phyloP scores from a whole-genome alignment of 2,329 filamentous ascomycete species.

The Fusarium nurragi region DNA sequence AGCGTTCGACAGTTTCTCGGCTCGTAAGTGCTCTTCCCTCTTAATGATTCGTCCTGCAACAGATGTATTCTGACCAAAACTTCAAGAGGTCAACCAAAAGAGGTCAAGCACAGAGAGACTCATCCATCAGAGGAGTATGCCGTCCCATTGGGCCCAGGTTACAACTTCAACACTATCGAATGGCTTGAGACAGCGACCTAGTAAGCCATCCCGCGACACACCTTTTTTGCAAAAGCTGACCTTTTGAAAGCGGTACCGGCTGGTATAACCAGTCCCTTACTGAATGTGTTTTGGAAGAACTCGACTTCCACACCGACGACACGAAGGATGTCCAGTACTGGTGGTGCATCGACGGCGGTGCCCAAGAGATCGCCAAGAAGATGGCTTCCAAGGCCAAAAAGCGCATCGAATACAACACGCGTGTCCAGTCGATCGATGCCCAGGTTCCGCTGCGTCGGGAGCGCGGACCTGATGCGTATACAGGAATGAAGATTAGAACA shows the following conservation, averaged over 20 bases:
- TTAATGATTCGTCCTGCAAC: too few species aligned
- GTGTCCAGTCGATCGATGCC: not conserved
- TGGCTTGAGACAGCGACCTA: conserved; percentile 12
- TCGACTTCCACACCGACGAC: conserved; percentile 3
- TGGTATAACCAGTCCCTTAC: conserved; percentile 20
- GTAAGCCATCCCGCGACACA: not conserved
- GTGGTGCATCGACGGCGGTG: conserved; percentile 10
- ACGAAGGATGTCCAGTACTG: not conserved
- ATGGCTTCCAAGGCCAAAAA: not conserved
- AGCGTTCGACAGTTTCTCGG: conserved; percentile 31
- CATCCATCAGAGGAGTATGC: too few species aligned
- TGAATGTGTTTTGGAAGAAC: conserved; percentile 6
- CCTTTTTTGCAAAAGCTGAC: accelerated
- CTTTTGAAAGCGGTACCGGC: not conserved
- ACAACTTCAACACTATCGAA: conserved; percentile 17
- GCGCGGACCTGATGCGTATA: too few species aligned
- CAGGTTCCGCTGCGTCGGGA: too few species aligned
- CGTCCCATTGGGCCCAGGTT: too few species aligned
- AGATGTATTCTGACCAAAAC: too few species aligned
- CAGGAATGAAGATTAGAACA: too few species aligned
- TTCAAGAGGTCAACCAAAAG: too few species aligned
- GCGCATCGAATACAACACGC: not conserved
- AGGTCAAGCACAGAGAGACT: too few species aligned
- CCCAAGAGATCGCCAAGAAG: conserved; percentile 15
- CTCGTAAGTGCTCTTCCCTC: conserved; percentile 29